Conservation (phyloP, 306 rosid genomes). For the Prosopis cineraria region DNA sequence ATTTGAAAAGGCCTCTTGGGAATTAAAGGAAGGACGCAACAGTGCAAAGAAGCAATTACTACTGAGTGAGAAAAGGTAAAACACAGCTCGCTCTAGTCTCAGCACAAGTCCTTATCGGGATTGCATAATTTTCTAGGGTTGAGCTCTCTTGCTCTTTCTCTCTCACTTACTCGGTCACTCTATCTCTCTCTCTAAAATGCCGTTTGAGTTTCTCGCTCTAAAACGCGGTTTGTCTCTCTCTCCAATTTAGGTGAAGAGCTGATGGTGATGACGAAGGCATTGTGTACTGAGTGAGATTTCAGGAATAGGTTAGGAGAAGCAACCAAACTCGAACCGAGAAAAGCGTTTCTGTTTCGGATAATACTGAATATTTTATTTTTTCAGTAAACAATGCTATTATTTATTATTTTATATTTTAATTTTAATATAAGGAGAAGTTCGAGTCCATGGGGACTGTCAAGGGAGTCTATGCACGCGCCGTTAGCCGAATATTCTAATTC, state of each 20-base stretch:
- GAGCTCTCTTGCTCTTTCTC: slow-evolving; percentile 31
- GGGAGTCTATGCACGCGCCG: slow-evolving; percentile 12
- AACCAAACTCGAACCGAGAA: slow-evolving; percentile 56
- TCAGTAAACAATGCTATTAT: background rate
- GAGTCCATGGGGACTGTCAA: background rate
- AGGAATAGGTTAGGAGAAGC: slow-evolving; percentile 43
- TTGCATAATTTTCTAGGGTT: slow-evolving; percentile 58
- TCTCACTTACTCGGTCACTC: slow-evolving; percentile 28
- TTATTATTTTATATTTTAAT: background rate
- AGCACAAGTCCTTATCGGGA: slow-evolving; percentile 71
- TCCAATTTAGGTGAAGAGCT: slow-evolving; percentile 43
- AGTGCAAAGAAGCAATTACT: slow-evolving; percentile 39
- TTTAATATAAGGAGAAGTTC: background rate
- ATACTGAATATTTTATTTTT: slow-evolving; percentile 35
- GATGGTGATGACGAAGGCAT: slow-evolving; percentile 39
- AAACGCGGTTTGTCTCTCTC: background rate
- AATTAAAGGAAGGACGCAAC: slow-evolving; percentile 44
- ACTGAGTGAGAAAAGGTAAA: slow-evolving; percentile 18
- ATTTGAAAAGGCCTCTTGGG: slow-evolving; percentile 39
- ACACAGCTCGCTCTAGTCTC: slow-evolving; percentile 25
- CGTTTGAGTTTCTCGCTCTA: slow-evolving; percentile 32
- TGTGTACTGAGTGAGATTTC: slow-evolving; percentile 39
- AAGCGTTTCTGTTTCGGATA: slow-evolving; percentile 58
- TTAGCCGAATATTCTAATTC: background rate
- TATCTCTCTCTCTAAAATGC: slow-evolving; percentile 35